phyloP scores from a whole-genome alignment of 495 filamentous ascomycete genomes.

The Penicillium goetzii region DNA sequence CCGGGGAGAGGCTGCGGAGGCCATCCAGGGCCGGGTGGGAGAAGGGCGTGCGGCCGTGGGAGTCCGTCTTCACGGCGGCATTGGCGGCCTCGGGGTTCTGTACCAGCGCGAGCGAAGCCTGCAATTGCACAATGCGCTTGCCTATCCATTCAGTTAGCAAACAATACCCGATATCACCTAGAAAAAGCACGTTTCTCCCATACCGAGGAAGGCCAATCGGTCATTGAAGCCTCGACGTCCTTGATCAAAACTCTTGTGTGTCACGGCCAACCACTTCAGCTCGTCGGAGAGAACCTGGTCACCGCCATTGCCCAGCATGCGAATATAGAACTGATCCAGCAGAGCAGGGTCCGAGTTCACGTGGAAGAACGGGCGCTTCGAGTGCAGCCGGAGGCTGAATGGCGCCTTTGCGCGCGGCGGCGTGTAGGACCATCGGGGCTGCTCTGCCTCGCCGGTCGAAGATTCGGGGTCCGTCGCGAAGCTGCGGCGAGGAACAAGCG shows the following conservation, averaged over 20 bases:
- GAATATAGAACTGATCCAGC: slow-evolving; percentile 74
- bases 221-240: slow-evolving; percentile 93
- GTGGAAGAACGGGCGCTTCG: slow-evolving; percentile 55
- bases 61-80: slow-evolving; percentile 24
- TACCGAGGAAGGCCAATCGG: slow-evolving; percentile 87
- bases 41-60: slow-evolving; percentile 66
- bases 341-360: slow-evolving; percentile 74
- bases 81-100: slow-evolving; percentile 42
- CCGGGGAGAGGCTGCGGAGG: slow-evolving; percentile 65
- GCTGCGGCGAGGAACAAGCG: slow-evolving; percentile 30
- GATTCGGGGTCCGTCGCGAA: slow-evolving; percentile 33
- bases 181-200: slow-evolving; percentile 24
- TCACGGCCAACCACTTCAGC: slow-evolving; percentile 95
- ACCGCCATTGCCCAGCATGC: slow-evolving; percentile 70
- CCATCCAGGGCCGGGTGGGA: slow-evolving; percentile 72
- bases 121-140: slow-evolving; percentile 77
- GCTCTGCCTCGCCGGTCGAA: slow-evolving; percentile 40
- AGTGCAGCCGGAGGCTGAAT: slow-evolving; percentile 54
- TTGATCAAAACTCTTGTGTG: slow-evolving; percentile 98
- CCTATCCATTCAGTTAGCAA: slow-evolving; percentile 51
- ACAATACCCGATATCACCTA: not conserved
- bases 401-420: slow-evolving; percentile 77
- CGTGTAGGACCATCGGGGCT: slow-evolving; percentile 82
- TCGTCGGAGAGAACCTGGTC: slow-evolving; percentile 79
- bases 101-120: slow-evolving; percentile 73